These are phyloP conservation scores for Schizochytrium sp. DNA, from an alignment of 108 stramenopile genomes.

Conservation along the genomic window DNA sequence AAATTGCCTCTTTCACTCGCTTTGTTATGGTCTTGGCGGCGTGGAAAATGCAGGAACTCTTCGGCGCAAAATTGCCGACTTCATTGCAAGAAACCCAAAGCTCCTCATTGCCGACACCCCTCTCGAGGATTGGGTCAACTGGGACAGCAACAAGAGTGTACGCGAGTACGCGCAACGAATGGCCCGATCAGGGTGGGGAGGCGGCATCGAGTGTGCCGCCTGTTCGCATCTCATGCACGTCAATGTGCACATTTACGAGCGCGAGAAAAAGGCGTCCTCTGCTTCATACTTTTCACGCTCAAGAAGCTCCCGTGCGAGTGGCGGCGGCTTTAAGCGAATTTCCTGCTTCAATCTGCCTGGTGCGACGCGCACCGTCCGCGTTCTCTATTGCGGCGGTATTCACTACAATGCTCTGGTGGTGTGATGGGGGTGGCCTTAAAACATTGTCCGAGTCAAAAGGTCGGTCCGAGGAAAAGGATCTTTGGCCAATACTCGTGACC, in stretches of 20 bases:
- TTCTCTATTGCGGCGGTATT: slow-evolving; percentile 30
- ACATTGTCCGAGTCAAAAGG: no score
- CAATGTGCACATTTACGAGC: slow-evolving; percentile 34
- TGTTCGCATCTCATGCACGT: background rate
- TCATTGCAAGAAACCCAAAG: slow-evolving; percentile 22
- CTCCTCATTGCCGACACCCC: slow-evolving; percentile 22
- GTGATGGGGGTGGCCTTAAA: no score
- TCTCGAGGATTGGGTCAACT: slow-evolving; percentile 30
- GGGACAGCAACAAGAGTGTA: slow-evolving; percentile 19
- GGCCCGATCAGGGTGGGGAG: slow-evolving; percentile 26
- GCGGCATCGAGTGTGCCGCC: slow-evolving; percentile 35
- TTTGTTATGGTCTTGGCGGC: slow-evolving; percentile 19
- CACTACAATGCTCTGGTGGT: slow-evolving; percentile 28
- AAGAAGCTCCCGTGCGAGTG: background rate
- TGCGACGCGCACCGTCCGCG: background rate
- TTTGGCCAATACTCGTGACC: no score
- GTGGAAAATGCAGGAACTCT: background rate
- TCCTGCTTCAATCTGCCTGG: slow-evolving; percentile 17
- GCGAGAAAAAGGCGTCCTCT: background rate
- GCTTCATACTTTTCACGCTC: background rate
- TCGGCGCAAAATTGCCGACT: background rate
- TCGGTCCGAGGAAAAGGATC: no score
- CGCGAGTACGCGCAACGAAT: background rate
- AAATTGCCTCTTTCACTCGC: slow-evolving; percentile 29
- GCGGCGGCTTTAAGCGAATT: slow-evolving; percentile 21